phyloP scores from a whole-genome alignment of 2,329 filamentous ascomycete species.

The Pseudogymnoascus destructans region DNA sequence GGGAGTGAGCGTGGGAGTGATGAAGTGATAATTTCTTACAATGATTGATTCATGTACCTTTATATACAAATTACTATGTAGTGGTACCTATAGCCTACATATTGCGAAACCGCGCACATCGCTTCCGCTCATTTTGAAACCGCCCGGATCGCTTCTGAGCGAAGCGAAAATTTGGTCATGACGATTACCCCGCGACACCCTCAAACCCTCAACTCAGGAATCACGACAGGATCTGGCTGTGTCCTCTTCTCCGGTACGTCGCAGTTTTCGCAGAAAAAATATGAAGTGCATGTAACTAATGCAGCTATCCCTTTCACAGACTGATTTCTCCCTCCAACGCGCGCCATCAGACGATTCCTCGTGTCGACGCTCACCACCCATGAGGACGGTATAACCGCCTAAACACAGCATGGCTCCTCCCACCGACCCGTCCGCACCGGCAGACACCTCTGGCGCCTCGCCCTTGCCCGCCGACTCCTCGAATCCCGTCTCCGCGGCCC shows the following conservation, averaged over 20 bases:
- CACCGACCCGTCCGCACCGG: neutral
- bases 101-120: too few species aligned
- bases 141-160: too few species aligned
- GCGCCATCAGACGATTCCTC: neutral
- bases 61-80: too few species aligned
- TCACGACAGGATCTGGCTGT: neutral
- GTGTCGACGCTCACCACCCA: neutral
- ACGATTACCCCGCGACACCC: constrained; percentile 4
- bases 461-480: neutral
- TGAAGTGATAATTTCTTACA: too few species aligned
- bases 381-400: neutral
- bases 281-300: neutral
- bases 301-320: neutral
- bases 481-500: neutral
- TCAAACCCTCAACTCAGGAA: neutral
- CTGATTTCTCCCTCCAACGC: neutral
- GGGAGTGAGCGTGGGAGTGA: too few species aligned
- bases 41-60: too few species aligned
- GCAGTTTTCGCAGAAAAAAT: neutral
- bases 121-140: too few species aligned
- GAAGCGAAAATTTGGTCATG: too few species aligned
- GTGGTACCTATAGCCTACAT: too few species aligned
- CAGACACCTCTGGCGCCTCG: neutral
- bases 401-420: neutral
- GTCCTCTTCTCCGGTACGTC: neutral